Percentiles rank a stretch among this genome's conserved stretches.
These are phyloP conservation scores for Lactifluus subvellereus DNA, from an alignment of 768 basidiomycete species.

Conservation along the genomic window DNA sequence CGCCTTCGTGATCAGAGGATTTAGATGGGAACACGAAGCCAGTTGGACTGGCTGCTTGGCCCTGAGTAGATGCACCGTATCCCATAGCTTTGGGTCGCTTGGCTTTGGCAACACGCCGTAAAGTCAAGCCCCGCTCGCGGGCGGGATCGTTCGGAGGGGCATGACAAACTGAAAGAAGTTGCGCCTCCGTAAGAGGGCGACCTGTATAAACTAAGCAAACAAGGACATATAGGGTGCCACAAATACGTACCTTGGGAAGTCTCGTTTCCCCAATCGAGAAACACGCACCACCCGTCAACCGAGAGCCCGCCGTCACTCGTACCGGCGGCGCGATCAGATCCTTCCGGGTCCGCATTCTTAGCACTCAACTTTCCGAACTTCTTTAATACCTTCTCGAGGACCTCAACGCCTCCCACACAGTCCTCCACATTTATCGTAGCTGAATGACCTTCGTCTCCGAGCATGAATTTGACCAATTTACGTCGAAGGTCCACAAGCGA, in stretches of 20 bases:
- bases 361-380: conserved; percentile 73
- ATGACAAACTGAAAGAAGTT: conserved; percentile 78
- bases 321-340: conserved; percentile 51
- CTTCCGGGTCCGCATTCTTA: conserved; percentile 40
- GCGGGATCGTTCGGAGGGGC: conserved; percentile 70
- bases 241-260: conserved; percentile 46
- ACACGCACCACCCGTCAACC: conserved; percentile 89
- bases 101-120: conserved; percentile 49
- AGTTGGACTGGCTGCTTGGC: conserved; percentile 33
- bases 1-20: conserved; percentile 36
- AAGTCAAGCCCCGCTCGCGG: conserved; percentile 71
- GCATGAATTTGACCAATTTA: conserved; percentile 82
- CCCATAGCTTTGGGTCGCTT: conserved; percentile 41
- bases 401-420: conserved; percentile 76
- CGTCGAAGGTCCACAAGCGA: conserved; percentile 75
- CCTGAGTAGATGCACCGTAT: conserved; percentile 31
- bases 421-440: conserved; percentile 77
- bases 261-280: conserved; percentile 52
- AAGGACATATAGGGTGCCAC: not conserved
- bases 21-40: conserved; percentile 28
- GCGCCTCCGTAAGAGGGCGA: conserved; percentile 72
- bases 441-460: conserved; percentile 72
- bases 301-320: conserved; percentile 69
- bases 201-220: conserved; percentile 37
- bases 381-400: conserved; percentile 81